phyloP scores from a whole-genome alignment of 768 basidiomycete genomes.

The Termitomyces sp. region DNA sequence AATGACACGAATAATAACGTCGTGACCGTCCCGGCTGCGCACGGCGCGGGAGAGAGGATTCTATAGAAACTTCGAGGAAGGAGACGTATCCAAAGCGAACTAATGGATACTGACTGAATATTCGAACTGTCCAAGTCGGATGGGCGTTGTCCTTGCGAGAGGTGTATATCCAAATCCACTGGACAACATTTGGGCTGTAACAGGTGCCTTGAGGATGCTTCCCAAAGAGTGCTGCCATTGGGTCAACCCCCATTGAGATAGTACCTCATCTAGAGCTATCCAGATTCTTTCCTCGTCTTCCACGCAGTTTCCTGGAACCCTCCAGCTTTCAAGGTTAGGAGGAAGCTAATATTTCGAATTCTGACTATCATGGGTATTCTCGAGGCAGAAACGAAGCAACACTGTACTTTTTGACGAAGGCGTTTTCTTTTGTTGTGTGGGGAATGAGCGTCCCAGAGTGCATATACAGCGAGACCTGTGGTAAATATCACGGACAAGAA shows the following conservation, averaged over 20 bases:
- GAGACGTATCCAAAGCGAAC: background rate
- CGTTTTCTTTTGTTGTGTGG: background rate
- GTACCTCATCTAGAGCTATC: background rate
- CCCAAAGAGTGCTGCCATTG: background rate
- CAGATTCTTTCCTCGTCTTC: constrained; percentile 1
- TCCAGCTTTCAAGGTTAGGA: background rate
- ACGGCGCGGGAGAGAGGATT: constrained; percentile 7
- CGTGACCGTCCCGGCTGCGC: constrained; percentile 15
- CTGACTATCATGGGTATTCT: too few relatives aligned
- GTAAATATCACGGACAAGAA: background rate
- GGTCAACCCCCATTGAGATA: background rate
- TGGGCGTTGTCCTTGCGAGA: background rate
- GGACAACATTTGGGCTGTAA: background rate
- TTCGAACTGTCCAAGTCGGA: background rate
- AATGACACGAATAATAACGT: constrained; percentile 14
- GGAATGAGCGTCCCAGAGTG: background rate
- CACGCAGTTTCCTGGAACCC: background rate
- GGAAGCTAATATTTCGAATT: background rate
- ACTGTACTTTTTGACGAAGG: background rate
- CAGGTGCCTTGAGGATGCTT: background rate
- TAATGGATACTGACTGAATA: background rate
- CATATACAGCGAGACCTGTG: background rate
- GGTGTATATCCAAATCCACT: background rate
- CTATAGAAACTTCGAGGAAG: background rate
- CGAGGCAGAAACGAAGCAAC: background rate